Base-by-base conservation (phyloP, 768 basidiomycete species). In the Astraeus odoratus region DNA sequence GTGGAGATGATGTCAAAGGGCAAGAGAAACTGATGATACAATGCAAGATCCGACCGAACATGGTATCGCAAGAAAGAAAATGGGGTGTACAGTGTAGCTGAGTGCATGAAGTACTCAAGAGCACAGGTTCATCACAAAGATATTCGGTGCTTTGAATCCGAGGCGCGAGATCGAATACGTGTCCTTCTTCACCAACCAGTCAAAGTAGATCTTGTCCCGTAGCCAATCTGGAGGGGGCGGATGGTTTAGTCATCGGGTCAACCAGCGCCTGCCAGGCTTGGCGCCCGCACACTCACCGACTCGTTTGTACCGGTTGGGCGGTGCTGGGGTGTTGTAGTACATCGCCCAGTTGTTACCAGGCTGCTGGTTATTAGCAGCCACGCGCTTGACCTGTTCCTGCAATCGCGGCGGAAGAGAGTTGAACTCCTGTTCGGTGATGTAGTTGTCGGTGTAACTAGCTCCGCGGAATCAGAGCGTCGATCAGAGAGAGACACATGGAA, bases 101-200 rank as follows among this genome's bases (percentile, higher is more conserved):
- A 20, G 25, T 9, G 18, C 16, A 23, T 22, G 27, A 27, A 29
- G 25, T 16, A 19, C 24, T 41, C 27, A 41, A 9, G 39, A 27
- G 29, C 18, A 25, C 16, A 86, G 51, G 44, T 74, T 72, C 81
- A 90, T 78, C 30, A 88, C 70, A 57, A 86, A 86, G 30, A 89
- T 75, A 57, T 91, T 90, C 5, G 86, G 78, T 3, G 88, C 88
- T 44, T 71, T 74, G 65, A 78, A 91, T 1, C 88, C 88, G 23
- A 91, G 76, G 5, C 86, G 75, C 8, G 68, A 58, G 22, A 64
- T 52, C 2, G 73, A 68, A 52, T 89, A 90, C 7, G 53, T 56
- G 51, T 87, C 84, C 51, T 82, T 76, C 57, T 70, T 77, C 9
- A 52, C 52, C 45, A 91, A 54, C 13, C 73, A 71, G 47, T 90